Percentiles rank a stretch among this genome's conserved stretches.
Evolutionary conservation across 2,329 filamentous ascomycete species (phyloP).

Genomic region (Claviceps sorghi): DNA sequence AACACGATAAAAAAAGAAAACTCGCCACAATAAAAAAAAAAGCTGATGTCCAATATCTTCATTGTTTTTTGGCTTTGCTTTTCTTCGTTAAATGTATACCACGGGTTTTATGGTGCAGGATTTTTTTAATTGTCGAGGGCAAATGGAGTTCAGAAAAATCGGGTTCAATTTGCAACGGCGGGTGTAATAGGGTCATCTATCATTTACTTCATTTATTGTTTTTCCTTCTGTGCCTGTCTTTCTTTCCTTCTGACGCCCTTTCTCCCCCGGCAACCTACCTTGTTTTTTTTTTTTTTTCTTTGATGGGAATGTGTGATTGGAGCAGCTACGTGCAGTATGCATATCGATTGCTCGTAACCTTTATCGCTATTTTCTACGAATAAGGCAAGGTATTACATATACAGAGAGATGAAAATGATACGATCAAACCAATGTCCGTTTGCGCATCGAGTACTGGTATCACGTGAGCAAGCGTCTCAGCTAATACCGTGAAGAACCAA

Average conservation of each 20-base stretch:
- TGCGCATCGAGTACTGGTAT: background rate
- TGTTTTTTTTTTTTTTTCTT: slow-evolving; percentile 4
- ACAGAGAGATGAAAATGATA: background rate
- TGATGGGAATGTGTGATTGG: slow-evolving; percentile 4
- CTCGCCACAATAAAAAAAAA: slow-evolving; percentile 6
- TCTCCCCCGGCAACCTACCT: background rate
- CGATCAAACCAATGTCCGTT: background rate
- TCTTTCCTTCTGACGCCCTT: background rate
- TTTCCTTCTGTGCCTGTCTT: background rate
- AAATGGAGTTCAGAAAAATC: background rate
- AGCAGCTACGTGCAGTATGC: background rate
- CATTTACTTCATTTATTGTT: background rate
- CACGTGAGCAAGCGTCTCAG: background rate
- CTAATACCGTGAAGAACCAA: slow-evolving; percentile 6
- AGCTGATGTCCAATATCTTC: slow-evolving; percentile 9
- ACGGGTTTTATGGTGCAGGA: slow-evolving; percentile 2
- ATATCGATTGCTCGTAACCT: background rate
- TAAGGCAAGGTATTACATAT: background rate
- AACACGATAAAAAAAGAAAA: slow-evolving; percentile 7
- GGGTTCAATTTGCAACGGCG: background rate
- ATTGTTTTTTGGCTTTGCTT: slow-evolving; percentile 7
- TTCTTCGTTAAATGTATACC: slow-evolving; percentile 7
- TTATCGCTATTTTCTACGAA: background rate
- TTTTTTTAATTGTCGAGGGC: slow-evolving; percentile 10
- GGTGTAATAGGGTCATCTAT: slow-evolving; percentile 1